phyloP scores from a whole-genome alignment of 1,284 basidiomycete genomes.

The Thelephora terrestris region DNA sequence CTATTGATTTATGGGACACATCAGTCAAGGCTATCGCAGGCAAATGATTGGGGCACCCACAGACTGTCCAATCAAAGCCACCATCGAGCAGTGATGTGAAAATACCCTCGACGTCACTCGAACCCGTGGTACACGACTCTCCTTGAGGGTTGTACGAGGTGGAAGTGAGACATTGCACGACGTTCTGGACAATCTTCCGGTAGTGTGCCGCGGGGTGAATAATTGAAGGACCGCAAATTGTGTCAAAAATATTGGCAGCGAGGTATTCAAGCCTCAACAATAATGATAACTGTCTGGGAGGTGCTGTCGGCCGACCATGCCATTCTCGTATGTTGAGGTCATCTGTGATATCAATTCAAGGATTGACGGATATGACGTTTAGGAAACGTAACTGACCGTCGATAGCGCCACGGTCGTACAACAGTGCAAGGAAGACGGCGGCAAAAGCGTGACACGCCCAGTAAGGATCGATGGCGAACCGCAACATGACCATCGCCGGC shows the following conservation, averaged over 20 bases:
- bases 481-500: neutral
- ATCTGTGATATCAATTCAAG: neutral
- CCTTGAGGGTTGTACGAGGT: neutral
- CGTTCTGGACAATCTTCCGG: neutral
- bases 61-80: slow-evolving; percentile 1
- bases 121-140: neutral
- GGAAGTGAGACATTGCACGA: neutral
- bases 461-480: neutral
- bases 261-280: neutral
- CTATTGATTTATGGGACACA: too few species aligned
- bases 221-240: neutral
- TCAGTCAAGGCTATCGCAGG: too few species aligned
- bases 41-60: too few species aligned
- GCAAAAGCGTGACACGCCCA: slow-evolving; percentile 1
- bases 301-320: neutral
- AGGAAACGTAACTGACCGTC: neutral
- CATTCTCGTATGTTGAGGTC: neutral
- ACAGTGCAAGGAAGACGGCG: neutral
- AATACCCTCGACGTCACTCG: neutral
- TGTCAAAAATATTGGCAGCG: neutral
- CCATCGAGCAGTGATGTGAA: neutral
- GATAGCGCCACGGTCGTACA: neutral
- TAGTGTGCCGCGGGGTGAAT: neutral
- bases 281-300: neutral
- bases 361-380: neutral